Percentiles rank a stretch among this genome's conserved stretches.
Evolutionary conservation across 768 basidiomycete species (phyloP).

Genomic region (Mycena filopes): DNA sequence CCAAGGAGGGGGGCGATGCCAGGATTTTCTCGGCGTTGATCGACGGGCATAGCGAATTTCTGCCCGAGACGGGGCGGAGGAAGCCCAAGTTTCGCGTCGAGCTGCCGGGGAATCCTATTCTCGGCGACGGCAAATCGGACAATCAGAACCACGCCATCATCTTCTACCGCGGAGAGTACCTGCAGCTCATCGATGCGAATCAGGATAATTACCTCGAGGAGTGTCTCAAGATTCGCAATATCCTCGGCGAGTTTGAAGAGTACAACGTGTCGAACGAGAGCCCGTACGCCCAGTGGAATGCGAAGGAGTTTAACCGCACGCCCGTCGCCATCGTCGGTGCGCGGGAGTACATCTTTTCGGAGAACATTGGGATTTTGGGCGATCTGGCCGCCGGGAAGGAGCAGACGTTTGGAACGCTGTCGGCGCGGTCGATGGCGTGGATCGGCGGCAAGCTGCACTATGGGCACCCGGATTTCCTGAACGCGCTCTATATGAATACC

Average conservation of each 20-base stretch:
- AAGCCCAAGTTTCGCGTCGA: conserved; percentile 98
- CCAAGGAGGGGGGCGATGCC: conserved; percentile 95
- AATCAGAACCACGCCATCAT: conserved; percentile 99
- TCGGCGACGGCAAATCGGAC: conserved; percentile 99
- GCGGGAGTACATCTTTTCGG: conserved; percentile 99
- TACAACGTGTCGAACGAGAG: conserved; percentile 85
- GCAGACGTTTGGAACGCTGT: conserved; percentile 98
- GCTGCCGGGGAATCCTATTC: conserved; percentile 97
- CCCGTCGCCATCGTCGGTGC: conserved; percentile 99
- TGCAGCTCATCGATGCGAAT: conserved; percentile 99
- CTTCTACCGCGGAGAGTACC: conserved; percentile 99
- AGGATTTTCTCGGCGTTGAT: conserved; percentile 96
- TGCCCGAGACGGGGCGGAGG: conserved; percentile 87
- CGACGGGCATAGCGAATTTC: conserved; percentile 97
- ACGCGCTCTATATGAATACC: conserved; percentile 97
- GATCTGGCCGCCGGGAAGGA: conserved; percentile 99
- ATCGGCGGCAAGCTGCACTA: conserved; percentile 99
- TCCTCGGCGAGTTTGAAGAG: conserved; percentile 98
- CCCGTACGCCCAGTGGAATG: conserved; percentile 91
- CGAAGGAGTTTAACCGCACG: conserved; percentile 86
- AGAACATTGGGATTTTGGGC: conserved; percentile 98
- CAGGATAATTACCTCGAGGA: conserved; percentile 99
- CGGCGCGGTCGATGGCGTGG: conserved; percentile 96
- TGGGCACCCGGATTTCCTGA: conserved; percentile 99
- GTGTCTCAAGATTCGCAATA: conserved; percentile 98